Base-by-base conservation (phyloP, 805 yeast genomes). In the Metschnikowia bowlesiae region DNA sequence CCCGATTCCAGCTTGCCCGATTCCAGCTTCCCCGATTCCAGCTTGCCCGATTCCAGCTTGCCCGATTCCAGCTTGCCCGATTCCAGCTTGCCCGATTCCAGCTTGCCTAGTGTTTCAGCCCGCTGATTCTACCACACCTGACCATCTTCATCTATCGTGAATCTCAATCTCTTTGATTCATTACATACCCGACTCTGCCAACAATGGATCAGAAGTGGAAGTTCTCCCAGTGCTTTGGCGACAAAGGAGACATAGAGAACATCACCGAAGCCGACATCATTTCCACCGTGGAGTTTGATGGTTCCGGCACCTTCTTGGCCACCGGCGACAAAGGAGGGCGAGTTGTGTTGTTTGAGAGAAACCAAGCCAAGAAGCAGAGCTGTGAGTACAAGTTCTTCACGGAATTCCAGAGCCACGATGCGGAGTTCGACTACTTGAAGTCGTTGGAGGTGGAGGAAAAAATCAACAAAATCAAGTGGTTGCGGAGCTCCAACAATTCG, bases 281-380 rank as follows among this genome's bases (percentile, higher is more conserved):
- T 54, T 87, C 97, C 16, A 89, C 99, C 2, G 97, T 94, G 38
- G 98, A 94, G 71, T 94, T 94, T 63, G 97, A 94, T 67, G 87
- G 85, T 64, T 82, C 94, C 7, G 99, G 99, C 46, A 90, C 94
- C 65, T 94, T 85, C 64, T 74, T 94, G 51, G 99, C 99, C 53
- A 94, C 99, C 1, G 99, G 99, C 54, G 99, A 94, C 72, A 84
- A 91, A 64, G 99, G 99, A 48, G 99, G 99, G 30, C 81, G 99
- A 56, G 97, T 94, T 39, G 99, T 94, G 13, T 70, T 94, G 48
- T 94, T 94, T 69, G 98, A 94, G 69, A 81, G 98, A 61, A 90
- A 89, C 67, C 84, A 80, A 57, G 70, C 73, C 57, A 83, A 83
- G 62, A 85, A 79, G 62, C 63, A 56, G 47, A 63, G 61, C 50